These are phyloP conservation scores for Chaetoceros muelleri DNA, from an alignment of 108 stramenopile species.

Conservation along the genomic window DNA sequence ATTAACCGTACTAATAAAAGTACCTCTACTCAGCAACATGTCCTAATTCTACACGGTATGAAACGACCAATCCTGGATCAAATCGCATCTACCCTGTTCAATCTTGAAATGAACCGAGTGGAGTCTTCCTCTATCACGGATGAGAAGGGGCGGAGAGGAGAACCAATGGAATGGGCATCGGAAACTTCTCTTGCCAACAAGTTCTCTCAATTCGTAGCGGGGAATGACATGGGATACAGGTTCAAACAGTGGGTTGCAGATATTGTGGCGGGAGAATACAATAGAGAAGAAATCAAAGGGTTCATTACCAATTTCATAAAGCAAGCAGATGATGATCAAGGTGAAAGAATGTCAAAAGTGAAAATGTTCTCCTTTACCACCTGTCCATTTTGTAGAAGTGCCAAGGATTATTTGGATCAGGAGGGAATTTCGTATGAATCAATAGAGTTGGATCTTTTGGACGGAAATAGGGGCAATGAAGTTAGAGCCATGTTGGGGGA, in stretches of 20 bases:
- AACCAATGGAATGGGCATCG: conserved; percentile 63
- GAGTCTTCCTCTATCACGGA: conserved; percentile 28
- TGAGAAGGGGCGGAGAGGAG: conserved; percentile 41
- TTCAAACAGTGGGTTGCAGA: conserved; percentile 73
- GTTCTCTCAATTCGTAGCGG: conserved; percentile 33
- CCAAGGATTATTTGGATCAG: conserved; percentile 48
- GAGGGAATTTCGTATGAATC: conserved; percentile 29
- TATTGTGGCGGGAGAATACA: conserved; percentile 49
- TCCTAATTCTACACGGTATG: conserved; percentile 38
- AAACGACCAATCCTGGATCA: conserved; percentile 46
- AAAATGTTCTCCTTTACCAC: conserved; percentile 53
- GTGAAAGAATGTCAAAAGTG: too few relatives aligned
- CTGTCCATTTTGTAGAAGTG: conserved; percentile 61
- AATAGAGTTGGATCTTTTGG: conserved; percentile 46
- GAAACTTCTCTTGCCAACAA: conserved; percentile 28
- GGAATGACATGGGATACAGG: conserved; percentile 26
- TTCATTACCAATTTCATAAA: conserved; percentile 22
- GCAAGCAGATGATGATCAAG: too few relatives aligned
- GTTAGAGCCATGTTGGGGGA: conserved; percentile 38
- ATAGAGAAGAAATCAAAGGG: conserved; percentile 15
- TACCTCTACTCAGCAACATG: too few relatives aligned
- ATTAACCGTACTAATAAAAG: too few relatives aligned
- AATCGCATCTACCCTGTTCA: conserved; percentile 35
- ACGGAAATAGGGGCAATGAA: conserved; percentile 47
- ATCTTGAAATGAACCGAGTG: conserved; percentile 37